phyloP scores from a whole-genome alignment of 140 eudicot genomes.

The Bidens hawaiensis region DNA sequence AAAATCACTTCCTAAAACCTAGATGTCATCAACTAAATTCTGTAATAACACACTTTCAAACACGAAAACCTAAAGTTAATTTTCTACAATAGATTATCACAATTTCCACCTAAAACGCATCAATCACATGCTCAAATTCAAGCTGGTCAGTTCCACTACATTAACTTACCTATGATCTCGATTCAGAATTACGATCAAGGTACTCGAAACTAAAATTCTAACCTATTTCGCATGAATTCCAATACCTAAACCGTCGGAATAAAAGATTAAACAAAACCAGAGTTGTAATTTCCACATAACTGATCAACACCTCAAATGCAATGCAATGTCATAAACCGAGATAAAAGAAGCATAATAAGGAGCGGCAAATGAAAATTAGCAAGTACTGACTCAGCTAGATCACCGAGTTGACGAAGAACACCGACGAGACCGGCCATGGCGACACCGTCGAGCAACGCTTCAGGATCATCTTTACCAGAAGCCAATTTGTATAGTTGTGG shows the following conservation, averaged over 20 bases:
- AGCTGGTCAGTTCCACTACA: conserved; percentile 5
- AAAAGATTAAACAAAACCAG: background rate
- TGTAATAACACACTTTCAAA: background rate
- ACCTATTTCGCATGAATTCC: no score
- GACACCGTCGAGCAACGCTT: conserved; percentile 92
- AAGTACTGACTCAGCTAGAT: conserved; percentile 79
- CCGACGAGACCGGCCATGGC: conserved; percentile 99
- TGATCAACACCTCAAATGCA: background rate
- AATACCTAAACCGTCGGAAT: conserved; percentile 4
- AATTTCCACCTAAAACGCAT: conserved; percentile 6
- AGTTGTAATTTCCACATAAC: conserved; percentile 7
- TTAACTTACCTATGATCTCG: conserved; percentile 4
- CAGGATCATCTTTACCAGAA: conserved; percentile 93
- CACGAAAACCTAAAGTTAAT: conserved; percentile 6
- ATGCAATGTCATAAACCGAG: background rate
- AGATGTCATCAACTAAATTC: background rate
- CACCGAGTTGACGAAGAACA: conserved; percentile 92
- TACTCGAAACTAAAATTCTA: conserved; percentile 1
- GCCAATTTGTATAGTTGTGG: conserved; percentile 71
- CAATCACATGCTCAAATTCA: background rate
- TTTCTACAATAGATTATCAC: conserved; percentile 1
- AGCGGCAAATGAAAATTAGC: background rate
- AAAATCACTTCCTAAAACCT: background rate
- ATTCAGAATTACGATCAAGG: background rate
- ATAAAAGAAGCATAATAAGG: background rate